A percentile compares a stretch with the other conserved stretches of the same genome.
phyloP scores from a whole-genome alignment of 768 basidiomycete species.

The Podaxis sp. region DNA sequence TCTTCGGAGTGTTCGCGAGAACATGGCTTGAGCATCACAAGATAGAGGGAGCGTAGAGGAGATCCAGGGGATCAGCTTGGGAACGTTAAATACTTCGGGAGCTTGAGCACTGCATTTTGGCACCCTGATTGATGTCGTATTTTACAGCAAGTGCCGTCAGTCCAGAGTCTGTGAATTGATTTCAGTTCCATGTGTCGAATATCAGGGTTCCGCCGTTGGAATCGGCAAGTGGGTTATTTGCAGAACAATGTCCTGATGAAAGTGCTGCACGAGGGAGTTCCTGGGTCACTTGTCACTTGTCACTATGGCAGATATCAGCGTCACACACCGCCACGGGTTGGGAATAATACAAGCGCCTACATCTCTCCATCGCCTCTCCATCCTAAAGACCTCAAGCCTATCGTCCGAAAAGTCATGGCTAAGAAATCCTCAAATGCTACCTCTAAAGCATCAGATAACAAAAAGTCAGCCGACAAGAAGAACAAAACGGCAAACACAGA shows the following conservation, averaged over 20 bases:
- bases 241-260: neutral
- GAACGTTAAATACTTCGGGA: too few species aligned
- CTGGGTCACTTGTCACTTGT: too few species aligned
- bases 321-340: neutral
- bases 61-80: neutral
- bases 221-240: neutral
- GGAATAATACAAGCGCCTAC: neutral
- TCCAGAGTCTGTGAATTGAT: neutral
- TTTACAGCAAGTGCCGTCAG: neutral
- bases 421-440: slow-evolving; percentile 26
- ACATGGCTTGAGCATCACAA: neutral
- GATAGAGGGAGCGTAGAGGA: neutral
- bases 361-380: neutral
- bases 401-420: slow-evolving; percentile 8
- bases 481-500: slow-evolving; percentile 21
- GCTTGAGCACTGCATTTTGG: too few species aligned
- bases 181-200: neutral
- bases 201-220: neutral
- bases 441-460: slow-evolving; percentile 35
- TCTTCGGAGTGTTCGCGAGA: neutral
- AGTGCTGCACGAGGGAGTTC: neutral
- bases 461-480: slow-evolving; percentile 39
- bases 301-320: neutral
- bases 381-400: neutral
- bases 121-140: neutral